phyloP scores from a whole-genome alignment of 305 asterid species.

The Petunia hybrid region DNA sequence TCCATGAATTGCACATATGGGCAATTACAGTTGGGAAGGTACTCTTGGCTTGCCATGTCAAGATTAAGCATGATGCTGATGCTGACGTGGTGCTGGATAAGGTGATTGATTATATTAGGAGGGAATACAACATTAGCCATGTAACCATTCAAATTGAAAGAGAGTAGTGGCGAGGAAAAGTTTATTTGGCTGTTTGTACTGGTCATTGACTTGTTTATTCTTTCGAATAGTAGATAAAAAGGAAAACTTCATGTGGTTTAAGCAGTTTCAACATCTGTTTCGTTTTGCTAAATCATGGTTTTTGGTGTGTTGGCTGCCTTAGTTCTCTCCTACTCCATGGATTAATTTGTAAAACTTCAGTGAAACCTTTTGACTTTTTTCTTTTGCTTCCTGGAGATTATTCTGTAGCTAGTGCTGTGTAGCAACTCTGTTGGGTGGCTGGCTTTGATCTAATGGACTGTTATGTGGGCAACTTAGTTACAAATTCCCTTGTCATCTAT shows the following conservation, averaged over 20 bases:
- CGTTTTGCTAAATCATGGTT: slow-evolving; percentile 16
- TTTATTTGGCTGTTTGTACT: slow-evolving; percentile 6
- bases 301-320: slow-evolving; percentile 9
- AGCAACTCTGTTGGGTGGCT: too few species aligned
- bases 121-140: slow-evolving; percentile 84
- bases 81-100: slow-evolving; percentile 88
- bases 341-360: too few species aligned
- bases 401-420: too few species aligned
- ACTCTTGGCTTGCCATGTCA: slow-evolving; percentile 81
- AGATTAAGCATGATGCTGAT: slow-evolving; percentile 71
- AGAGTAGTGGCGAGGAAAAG: slow-evolving; percentile 44
- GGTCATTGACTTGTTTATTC: slow-evolving; percentile 22
- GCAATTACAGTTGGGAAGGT: slow-evolving; percentile 91
- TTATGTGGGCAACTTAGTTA: too few species aligned
- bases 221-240: background rate
- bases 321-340: background rate
- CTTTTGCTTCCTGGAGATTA: too few species aligned
- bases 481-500: too few species aligned
- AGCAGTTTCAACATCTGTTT: background rate
- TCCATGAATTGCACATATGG: slow-evolving; percentile 90
- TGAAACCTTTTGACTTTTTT: too few species aligned
- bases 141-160: slow-evolving; percentile 91
- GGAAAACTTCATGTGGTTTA: background rate
- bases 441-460: too few species aligned
- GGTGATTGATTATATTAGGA: slow-evolving; percentile 69